A percentile compares a stretch with the other conserved stretches of the same genome.
These are phyloP conservation scores for Vitis hybrid DNA, from an alignment of 177 flowering plant species.

Conservation along the genomic window DNA sequence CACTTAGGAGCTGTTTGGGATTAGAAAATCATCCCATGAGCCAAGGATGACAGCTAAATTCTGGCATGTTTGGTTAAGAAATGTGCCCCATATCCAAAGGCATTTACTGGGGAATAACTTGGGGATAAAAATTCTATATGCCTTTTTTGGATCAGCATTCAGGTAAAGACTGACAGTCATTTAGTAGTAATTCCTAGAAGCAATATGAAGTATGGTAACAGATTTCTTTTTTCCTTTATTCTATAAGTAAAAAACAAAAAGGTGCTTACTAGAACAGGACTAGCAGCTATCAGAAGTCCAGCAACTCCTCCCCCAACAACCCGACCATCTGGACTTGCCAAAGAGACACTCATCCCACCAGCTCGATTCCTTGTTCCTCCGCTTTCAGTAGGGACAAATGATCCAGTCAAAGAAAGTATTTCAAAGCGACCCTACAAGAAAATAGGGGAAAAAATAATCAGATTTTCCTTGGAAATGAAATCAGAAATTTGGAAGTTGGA, in stretches of 20 bases:
- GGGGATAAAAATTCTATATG: no score
- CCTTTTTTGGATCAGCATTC: no score
- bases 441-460: background rate
- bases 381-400: conserved; percentile 32
- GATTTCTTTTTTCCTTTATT: no score
- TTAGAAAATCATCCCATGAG: no score
- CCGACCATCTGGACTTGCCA: conserved; percentile 44
- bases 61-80: background rate
- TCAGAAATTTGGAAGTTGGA: background rate
- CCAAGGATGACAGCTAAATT: background rate
- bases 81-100: no score
- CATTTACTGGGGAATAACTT: no score
- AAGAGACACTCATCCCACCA: conserved; percentile 40
- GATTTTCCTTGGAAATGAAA: background rate
- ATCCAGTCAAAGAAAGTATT: conserved; percentile 39
- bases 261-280: conserved; percentile 34
- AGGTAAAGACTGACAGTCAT: no score
- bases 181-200: no score
- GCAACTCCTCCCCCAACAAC: conserved; percentile 43
- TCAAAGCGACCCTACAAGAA: conserved; percentile 41
- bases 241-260: background rate
- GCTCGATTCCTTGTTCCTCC: conserved; percentile 37
- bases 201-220: no score
- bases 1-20: background rate
- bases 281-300: conserved; percentile 40